Evolutionary conservation across 768 basidiomycete species (phyloP), one percentile per base, ranked within the genome.

Genomic region (Cubamyces sp.): DNA sequence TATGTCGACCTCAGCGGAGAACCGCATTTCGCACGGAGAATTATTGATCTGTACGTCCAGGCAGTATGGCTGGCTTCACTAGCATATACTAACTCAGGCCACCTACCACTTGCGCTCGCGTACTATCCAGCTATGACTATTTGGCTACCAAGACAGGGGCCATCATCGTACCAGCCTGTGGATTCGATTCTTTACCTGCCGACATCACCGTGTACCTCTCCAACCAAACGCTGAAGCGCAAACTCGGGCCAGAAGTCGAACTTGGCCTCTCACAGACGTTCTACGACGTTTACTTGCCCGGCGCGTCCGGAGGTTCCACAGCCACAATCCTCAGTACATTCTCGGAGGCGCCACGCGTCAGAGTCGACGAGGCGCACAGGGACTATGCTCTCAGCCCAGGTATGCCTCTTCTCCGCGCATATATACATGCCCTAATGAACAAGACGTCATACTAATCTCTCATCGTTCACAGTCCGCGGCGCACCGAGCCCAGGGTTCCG

Each of bases 1-100:
- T 96, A 96, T 71, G 86, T 94, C 26, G 96, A 98, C 74, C 77
- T 95, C 37, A 85, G 89, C 1, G 89, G 90, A 8, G 94, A 96
- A 72, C 74, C 81, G 0, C 75, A 78, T 3, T 94, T 88, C 85
- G 81, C 90, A 48, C 76, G 75, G 62, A 75, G 84, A 15, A 87
- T 92, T 52, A 84, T 92, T 49, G 37, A 75, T 28, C 71, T 81
- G 88, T 86, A 65, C 68, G 85, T 76, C 0, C 53, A 3, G 25
- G 6, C 9, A 14, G 46, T 21, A 7, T 25, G 21, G 18, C 37
- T 57, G 60, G 11, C 21, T 5, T 3, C 12, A 1, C 16, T 9
- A 9, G 30, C 45, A 40, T 18, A 19, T 9, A 40, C 26, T 50
- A 41, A 19, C 28, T 26, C 21, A 26, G 19, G 48, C 26, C 14